These are phyloP conservation scores for Hypoxylon sp. DNA, from an alignment of 2,329 filamentous ascomycete species.

Conservation along the genomic window DNA sequence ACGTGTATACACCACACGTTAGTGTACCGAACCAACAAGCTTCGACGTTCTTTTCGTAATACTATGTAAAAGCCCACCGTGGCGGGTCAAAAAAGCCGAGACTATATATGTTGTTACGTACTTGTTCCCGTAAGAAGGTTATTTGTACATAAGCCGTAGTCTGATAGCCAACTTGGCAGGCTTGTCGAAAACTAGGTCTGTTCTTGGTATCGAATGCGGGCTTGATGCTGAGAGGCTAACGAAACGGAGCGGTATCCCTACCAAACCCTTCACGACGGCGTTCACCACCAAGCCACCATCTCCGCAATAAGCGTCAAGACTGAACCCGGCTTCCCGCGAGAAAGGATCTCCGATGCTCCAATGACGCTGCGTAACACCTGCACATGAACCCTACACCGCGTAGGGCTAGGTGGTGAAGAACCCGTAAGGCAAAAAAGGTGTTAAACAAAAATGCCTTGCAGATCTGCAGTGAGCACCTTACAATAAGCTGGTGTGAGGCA, in stretches of 20 bases:
- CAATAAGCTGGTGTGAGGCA: conserved; percentile 22
- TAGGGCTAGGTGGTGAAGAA: no score
- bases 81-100: conserved; percentile 25
- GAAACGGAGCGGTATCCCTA: conserved; percentile 6
- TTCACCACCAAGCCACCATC: conserved; percentile 12
- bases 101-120: no score
- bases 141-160: conserved; percentile 14
- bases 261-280: conserved; percentile 5
- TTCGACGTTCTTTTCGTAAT: conserved; percentile 6
- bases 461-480: conserved; percentile 41
- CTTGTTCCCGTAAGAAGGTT: conserved; percentile 16
- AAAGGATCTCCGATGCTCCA: conserved; percentile 19
- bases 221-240: conserved; percentile 5
- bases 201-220: background rate
- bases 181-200: conserved; percentile 7
- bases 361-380: conserved; percentile 24
- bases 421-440: no score
- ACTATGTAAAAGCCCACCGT: conserved; percentile 15
- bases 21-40: no score
- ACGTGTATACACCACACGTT: no score
- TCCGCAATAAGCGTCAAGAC: conserved; percentile 15
- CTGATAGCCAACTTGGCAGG: conserved; percentile 16
- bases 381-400: conserved; percentile 7
- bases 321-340: conserved; percentile 6
- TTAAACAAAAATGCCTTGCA: conserved; percentile 28